Evolutionary conservation across 202 grass and related monocot genomes (phyloP), one percentile per base, ranked within the genome.

Genomic region (Sporobolus alterniflorus): DNA sequence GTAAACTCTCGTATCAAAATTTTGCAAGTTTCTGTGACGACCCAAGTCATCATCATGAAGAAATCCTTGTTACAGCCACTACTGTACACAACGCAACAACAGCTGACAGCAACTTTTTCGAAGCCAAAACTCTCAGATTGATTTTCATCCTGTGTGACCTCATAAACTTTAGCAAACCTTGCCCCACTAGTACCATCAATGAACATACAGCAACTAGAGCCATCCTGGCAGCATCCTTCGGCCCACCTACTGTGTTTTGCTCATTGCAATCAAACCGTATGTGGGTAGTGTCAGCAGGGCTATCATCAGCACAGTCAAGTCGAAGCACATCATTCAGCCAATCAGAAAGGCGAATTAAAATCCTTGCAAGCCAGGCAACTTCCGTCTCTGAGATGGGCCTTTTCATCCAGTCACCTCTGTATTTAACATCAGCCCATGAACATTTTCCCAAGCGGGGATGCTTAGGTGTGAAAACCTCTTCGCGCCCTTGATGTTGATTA

Each of bases 391-490:
- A 90, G 83, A 97, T 91, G 39, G 89, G 94, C 47, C 94, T 71
- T 67, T 46, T 89, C 94, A 97, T 97, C 94, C 94, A 97, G 36
- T 94, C 91, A 41, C 94, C 94, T 86, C 68, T 93, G 60, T 97
- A 97, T 80, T 61, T 88, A 24, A 89, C 75, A 64, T 89, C 87
- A 28, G 64, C 60, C 81, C 84, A 89, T 17, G 67, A 83, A 39
- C 80, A 78, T 67, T 82, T 80, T 5, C 89, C 87, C 0, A 61
- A 39, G 56, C 84, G 51, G 56, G 90, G 94, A 75, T 89, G 89
- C 84, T 93, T 97, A 18, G 88, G 94, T 30, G 77, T 90, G 71
- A 97, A 97, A 44, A 89, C 18, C 64, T 94, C 91, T 10, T 69
- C 43, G 46, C 87, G 90, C 12, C 54, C 81, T 17, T 74, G 72